These are phyloP conservation scores for Ogataea henricii DNA, from an alignment of 805 yeast genomes.

Conservation along the genomic window DNA sequence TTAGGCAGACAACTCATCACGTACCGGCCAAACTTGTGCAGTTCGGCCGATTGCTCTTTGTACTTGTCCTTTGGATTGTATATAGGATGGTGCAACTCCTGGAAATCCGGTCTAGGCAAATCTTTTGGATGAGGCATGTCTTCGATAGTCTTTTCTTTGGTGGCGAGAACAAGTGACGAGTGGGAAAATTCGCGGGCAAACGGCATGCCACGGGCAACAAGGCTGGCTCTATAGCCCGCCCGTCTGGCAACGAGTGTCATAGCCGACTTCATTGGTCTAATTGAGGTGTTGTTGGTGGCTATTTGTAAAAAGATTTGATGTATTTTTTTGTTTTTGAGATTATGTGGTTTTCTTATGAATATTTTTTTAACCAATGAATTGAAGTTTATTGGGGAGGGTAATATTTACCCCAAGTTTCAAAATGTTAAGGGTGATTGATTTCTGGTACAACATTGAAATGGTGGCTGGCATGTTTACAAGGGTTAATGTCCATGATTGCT, in stretches of 20 bases:
- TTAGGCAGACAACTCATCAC: constrained; percentile 79
- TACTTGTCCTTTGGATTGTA: constrained; percentile 80
- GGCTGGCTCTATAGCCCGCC: not conserved
- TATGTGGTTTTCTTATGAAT: too few species aligned
- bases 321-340: not conserved
- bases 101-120: constrained; percentile 36
- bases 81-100: constrained; percentile 46
- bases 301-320: not conserved
- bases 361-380: constrained; percentile 4
- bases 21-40: constrained; percentile 81
- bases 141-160: constrained; percentile 16
- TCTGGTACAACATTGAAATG: too few species aligned
- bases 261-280: not conserved
- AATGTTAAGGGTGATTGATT: too few species aligned
- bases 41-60: constrained; percentile 63
- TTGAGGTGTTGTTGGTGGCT: not conserved
- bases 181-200: not conserved
- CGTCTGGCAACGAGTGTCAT: not conserved
- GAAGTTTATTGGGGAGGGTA: constrained; percentile 1
- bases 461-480: too few species aligned
- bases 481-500: too few species aligned
- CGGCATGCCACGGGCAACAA: not conserved
- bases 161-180: constrained; percentile 1
- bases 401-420: too few species aligned
- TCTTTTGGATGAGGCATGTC: constrained; percentile 37